Base-by-base conservation (phyloP, 331 rosid genomes). In the Telfairia occidentalis region DNA sequence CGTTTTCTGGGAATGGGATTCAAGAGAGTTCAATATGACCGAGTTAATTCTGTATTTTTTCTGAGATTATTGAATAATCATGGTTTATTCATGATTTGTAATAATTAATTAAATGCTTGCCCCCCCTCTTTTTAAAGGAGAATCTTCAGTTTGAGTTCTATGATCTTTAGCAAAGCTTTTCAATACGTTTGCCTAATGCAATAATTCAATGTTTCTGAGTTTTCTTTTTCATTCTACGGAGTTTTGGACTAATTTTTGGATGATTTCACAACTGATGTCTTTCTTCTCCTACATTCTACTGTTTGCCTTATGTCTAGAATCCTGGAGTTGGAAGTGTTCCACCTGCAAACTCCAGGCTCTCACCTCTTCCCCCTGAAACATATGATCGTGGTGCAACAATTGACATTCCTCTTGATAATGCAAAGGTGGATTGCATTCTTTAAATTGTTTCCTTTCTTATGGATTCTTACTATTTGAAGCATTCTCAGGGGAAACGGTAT, bases 321-420 rank as follows among this genome's bases (percentile, higher is more conserved):
- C 72, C 83, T 59, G 88, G 86, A 80, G 78, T 58, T 83, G 89
- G 87, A 81, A 78, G 63, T 83, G 90, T 91, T 79, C 88, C 96
- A 52, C 74, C 97, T 52, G 87, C 89, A 64, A 79, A 80, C 73
- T 79, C 96, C 67, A 90, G 78, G 85, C 91, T 90, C 52, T 78
- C 90, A 70, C 97, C 97, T 43, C 96, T 92, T 76, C 89, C 96
- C 74, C 98, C 84, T 4, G 98, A 92, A 80, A 96, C 93, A 37
- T 88, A 90, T 75, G 96, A 89, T 83, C 96, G 98, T 5, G 88
- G 90, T 59, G 89, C 93, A 76, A 92, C 96, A 3, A 77, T 87
- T 71, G 97, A 90, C 82, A 90, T 92, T 77, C 93, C 97, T 80
- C 92, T 90, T 76, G 88, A 86, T 43, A 58, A 28, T 67, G 8